Evolutionary conservation across 1,284 basidiomycete species (phyloP).

Genomic region (Ganoderma leucocontextum): DNA sequence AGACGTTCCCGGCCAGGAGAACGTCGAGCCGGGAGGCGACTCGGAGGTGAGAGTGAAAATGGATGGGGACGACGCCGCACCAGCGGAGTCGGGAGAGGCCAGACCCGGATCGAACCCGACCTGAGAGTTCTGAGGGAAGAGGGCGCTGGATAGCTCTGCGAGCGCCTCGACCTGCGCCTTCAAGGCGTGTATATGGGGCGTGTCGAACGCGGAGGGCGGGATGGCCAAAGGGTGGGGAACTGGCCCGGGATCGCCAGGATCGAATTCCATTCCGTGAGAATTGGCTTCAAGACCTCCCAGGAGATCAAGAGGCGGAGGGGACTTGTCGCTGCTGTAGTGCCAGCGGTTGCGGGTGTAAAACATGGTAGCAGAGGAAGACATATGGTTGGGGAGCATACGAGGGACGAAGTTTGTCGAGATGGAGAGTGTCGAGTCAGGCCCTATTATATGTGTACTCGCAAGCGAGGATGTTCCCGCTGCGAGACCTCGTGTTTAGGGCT

Average conservation of each 20-base stretch:
- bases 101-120: background rate
- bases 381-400: background rate
- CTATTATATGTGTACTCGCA: background rate
- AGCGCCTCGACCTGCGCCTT: background rate
- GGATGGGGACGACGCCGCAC: background rate
- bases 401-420: background rate
- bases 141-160: background rate
- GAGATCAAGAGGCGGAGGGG: background rate
- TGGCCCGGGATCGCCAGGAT: constrained; percentile 5
- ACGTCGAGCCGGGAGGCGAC: background rate
- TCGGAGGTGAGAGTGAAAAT: background rate
- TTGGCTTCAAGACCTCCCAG: background rate
- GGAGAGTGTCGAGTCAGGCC: background rate
- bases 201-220: background rate
- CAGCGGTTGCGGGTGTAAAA: background rate
- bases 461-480: constrained; percentile 1
- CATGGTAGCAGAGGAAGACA: too few relatives aligned
- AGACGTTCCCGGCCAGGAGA: background rate
- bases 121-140: background rate
- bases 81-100: background rate
- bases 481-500: background rate
- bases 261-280: background rate
- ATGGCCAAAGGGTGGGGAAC: background rate
- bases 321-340: background rate
- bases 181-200: background rate